A percentile compares a stretch with the other conserved stretches of the same genome.
These are phyloP conservation scores for Pestalotiopsis sp. DNA, from an alignment of 2,329 filamentous ascomycete genomes.

Conservation along the genomic window DNA sequence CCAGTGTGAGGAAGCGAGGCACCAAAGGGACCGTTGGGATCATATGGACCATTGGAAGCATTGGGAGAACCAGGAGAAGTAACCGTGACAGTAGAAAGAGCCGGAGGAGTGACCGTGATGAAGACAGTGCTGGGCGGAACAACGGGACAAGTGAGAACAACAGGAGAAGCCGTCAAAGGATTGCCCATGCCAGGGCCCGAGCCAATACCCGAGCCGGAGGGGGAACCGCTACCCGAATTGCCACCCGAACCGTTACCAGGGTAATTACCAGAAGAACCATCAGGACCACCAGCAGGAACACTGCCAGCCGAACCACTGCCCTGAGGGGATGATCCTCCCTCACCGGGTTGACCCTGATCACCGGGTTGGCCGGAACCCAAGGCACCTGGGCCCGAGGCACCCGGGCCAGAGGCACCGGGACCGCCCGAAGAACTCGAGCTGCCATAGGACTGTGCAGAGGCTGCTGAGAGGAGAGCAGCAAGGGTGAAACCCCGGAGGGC, in stretches of 20 bases:
- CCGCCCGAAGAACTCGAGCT: background rate
- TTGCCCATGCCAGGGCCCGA: background rate
- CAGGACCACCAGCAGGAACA: background rate
- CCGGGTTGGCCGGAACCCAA: background rate
- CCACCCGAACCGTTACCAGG: background rate
- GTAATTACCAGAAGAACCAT: background rate
- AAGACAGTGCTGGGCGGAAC: conserved; percentile 47
- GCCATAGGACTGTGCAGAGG: conserved; percentile 9
- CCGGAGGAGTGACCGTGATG: conserved; percentile 44
- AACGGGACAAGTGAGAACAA: conserved; percentile 37
- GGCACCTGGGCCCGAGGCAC: background rate
- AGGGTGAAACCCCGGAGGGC: conserved; percentile 10
- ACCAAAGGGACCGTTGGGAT: conserved; percentile 17
- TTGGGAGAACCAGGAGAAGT: conserved; percentile 27
- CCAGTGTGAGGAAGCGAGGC: conserved; percentile 15
- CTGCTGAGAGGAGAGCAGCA: conserved; percentile 7
- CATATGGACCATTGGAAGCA: conserved; percentile 21
- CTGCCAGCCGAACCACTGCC: background rate
- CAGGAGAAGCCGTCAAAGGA: conserved; percentile 8
- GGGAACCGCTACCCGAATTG: background rate
- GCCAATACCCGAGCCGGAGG: background rate
- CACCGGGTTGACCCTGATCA: background rate
- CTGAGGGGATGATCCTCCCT: background rate
- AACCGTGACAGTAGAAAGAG: conserved; percentile 30
- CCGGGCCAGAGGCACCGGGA: background rate